A percentile compares a stretch with the other conserved stretches of the same genome.
These are phyloP conservation scores for Neurospora sp. DNA, from an alignment of 495 filamentous ascomycete genomes.

Conservation along the genomic window DNA sequence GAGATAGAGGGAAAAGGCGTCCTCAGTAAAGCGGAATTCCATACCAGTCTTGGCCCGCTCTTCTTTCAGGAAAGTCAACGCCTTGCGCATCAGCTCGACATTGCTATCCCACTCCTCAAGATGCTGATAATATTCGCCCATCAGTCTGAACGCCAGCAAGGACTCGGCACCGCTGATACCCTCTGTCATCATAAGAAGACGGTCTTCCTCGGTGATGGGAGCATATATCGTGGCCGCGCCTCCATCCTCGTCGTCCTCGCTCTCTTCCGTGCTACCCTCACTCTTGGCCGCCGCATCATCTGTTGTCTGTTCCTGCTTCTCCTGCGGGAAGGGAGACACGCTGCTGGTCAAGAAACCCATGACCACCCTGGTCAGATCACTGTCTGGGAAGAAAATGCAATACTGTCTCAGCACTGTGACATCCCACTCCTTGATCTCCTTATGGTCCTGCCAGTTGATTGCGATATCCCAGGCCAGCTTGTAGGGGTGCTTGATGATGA, in stretches of 20 bases:
- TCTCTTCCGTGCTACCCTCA: constrained; percentile 10
- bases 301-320: constrained; percentile 8
- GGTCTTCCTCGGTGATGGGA: constrained; percentile 56
- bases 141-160: constrained; percentile 70
- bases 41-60: constrained; percentile 58
- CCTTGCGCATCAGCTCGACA: constrained; percentile 68
- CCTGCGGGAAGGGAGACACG: constrained; percentile 68
- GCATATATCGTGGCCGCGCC: constrained; percentile 38
- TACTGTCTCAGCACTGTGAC: constrained; percentile 65
- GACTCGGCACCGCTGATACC: constrained; percentile 69
- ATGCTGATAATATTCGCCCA: constrained; percentile 74
- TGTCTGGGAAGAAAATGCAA: constrained; percentile 72
- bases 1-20: constrained; percentile 65
- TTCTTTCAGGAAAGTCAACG: constrained; percentile 45
- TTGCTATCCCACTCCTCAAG: constrained; percentile 81
- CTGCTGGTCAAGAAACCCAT: constrained; percentile 73
- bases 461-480: constrained; percentile 82
- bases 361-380: constrained; percentile 69
- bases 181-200: constrained; percentile 72
- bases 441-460: constrained; percentile 79
- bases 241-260: constrained; percentile 44
- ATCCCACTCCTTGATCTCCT: constrained; percentile 63
- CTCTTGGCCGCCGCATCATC: constrained; percentile 10
- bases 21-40: constrained; percentile 51
- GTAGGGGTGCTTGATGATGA: constrained; percentile 90